Conservation (phyloP, 2,329 filamentous ascomycete species). For the Fusarium burgessii region DNA sequence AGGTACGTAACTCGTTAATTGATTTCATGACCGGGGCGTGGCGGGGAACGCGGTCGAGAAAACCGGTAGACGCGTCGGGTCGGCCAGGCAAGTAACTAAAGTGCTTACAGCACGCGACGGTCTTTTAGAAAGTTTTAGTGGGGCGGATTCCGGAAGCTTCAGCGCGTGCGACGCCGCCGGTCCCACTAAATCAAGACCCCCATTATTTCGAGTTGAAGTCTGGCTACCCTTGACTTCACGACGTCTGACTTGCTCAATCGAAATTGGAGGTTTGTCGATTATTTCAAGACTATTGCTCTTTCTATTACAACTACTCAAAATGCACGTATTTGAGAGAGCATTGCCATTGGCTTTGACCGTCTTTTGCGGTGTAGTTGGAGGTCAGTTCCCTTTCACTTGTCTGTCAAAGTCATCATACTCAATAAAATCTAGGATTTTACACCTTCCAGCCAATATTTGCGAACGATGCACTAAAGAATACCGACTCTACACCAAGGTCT, state of each 20-base stretch:
- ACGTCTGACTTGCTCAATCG: background rate
- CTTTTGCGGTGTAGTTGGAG: constrained; percentile 54
- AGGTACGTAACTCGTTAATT: constrained; percentile 35
- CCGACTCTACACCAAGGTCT: constrained; percentile 29
- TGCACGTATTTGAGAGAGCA: constrained; percentile 52
- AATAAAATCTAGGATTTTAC: constrained; percentile 50
- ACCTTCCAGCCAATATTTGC: constrained; percentile 54
- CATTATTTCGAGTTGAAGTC: constrained; percentile 12
- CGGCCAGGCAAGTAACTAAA: background rate
- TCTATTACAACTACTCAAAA: constrained; percentile 17
- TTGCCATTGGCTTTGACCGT: constrained; percentile 52
- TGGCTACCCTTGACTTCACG: constrained; percentile 9
- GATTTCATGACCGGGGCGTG: constrained; percentile 28
- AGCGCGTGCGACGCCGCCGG: constrained; percentile 4
- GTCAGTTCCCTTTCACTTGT: constrained; percentile 41
- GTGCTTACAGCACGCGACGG: constrained; percentile 9
- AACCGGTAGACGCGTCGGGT: constrained; percentile 46
- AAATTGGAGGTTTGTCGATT: background rate
- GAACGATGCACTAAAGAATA: constrained; percentile 31
- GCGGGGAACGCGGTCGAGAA: constrained; percentile 45
- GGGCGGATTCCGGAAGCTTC: constrained; percentile 10
- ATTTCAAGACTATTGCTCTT: background rate
- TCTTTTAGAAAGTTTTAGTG: constrained; percentile 15
- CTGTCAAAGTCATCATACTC: background rate
- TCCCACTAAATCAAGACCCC: constrained; percentile 14